Base-by-base conservation (phyloP, 371 early-diverging fungal genomes). In the Coemansia linderi region DNA sequence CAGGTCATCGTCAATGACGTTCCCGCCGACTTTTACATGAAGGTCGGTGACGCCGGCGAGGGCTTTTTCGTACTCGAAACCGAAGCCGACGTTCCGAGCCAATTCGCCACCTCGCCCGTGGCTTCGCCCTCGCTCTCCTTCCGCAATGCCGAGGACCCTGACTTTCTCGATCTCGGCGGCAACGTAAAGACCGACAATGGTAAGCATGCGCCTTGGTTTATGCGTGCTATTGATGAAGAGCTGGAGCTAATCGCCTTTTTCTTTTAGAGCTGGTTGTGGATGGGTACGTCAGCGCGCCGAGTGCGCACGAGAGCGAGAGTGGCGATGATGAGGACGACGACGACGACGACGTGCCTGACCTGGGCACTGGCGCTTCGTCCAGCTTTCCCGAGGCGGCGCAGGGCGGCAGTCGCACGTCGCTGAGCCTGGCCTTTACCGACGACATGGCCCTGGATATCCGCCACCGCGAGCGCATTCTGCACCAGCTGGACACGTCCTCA, bases 41-140 rank as follows among this genome's bases (percentile, higher is more conserved):
- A 96, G 71, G 89, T 99, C 3, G 98, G 98, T n/a, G 97, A 96
- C 59, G 93, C 96, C 29, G 99, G 99, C 15, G 99, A 99, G 81
- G 95, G 97, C 1, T 99, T 95, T 79, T 99, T 99, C 85, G 97
- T 99, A 9, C 87, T 94, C 56, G 93, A 94, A 76, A 88, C 94
- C 12, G 91, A 92, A 33, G 88, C 87, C 67, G 85, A 91, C 22
- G 95, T 94, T 4, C 94, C 95, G 13, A 87, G 89, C 64, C 95
- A 95, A 72, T 92, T 92, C 70, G 93, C 90, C 54, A 96, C 97
- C 1, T 94, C 94, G 10, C 97, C 97, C 5, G 87, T 96, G 57
- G 85, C 90, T 48, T 87, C 88, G 40, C 91, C 92, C n/a, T 72
- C 77, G 46, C 59, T 76, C 43, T 76, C 80, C 33, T 75, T 72